Evolutionary conservation across 805 yeast genomes (phyloP).

Genomic region (Ogataea philodendri): DNA sequence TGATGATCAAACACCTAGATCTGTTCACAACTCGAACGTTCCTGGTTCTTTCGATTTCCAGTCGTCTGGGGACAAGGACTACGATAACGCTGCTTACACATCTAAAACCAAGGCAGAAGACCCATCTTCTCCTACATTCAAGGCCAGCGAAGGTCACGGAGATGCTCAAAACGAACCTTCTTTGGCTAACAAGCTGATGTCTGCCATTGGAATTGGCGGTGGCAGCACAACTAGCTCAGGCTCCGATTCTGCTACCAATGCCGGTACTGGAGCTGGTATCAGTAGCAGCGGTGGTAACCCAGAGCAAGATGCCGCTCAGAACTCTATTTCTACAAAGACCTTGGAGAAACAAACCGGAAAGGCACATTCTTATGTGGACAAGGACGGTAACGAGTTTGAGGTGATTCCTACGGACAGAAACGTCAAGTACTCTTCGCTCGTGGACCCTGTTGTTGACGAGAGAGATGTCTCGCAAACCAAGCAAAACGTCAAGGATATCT

Average conservation of each 20-base stretch:
- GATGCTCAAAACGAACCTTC: constrained; percentile 8
- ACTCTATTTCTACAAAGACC: constrained; percentile 12
- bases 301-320: constrained; percentile 14
- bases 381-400: constrained; percentile 14
- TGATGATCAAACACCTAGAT: constrained; percentile 8
- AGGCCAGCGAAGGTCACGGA: constrained; percentile 7
- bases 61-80: not conserved
- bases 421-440: constrained; percentile 28
- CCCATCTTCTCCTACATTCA: constrained; percentile 17
- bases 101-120: constrained; percentile 8
- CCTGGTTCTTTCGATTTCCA: constrained; percentile 15
- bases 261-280: not conserved
- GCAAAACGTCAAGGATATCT: constrained; percentile 3
- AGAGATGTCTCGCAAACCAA: constrained; percentile 18
- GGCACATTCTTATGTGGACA: constrained; percentile 9
- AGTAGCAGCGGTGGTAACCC: too few species aligned
- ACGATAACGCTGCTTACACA: constrained; percentile 10
- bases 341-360: constrained; percentile 11
- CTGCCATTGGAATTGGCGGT: constrained; percentile 17
- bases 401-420: constrained; percentile 18
- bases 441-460: constrained; percentile 27
- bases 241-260: constrained; percentile 1
- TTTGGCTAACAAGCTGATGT: constrained; percentile 16
- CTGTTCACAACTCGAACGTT: constrained; percentile 6
- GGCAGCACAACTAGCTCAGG: constrained; percentile 1